Percentiles rank a stretch among this genome's conserved stretches.
phyloP scores from a whole-genome alignment of 352 stramenopile genomes.

The Globisporangium splendens region DNA sequence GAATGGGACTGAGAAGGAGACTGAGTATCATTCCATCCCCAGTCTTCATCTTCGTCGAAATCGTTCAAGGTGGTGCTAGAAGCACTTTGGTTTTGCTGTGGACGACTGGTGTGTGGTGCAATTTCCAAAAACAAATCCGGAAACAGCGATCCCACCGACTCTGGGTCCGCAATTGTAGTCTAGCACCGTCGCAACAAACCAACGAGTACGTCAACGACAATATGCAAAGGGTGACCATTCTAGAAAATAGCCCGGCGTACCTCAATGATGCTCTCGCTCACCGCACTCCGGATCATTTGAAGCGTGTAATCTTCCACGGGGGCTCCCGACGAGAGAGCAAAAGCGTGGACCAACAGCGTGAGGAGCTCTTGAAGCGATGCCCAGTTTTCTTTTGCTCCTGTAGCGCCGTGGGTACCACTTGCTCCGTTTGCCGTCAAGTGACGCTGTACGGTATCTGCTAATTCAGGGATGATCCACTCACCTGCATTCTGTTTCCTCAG shows the following conservation, averaged over 20 bases:
- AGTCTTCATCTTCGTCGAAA: conserved; percentile 45
- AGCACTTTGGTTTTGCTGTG: background rate
- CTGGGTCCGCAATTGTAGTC: conserved; percentile 20
- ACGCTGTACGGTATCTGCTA: conserved; percentile 60
- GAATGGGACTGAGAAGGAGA: conserved; percentile 5
- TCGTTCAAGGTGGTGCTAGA: background rate
- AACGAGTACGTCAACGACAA: background rate
- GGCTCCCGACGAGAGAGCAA: conserved; percentile 44
- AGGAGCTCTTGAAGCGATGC: conserved; percentile 44
- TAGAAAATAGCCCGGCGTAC: conserved; percentile 22
- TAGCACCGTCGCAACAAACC: conserved; percentile 9
- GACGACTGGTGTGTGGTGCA: conserved; percentile 18
- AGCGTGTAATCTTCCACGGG: conserved; percentile 62
- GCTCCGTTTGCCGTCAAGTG: conserved; percentile 19
- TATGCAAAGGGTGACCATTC: background rate
- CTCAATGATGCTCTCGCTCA: conserved; percentile 45
- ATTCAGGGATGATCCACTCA: conserved; percentile 73
- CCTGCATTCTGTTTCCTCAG: conserved; percentile 36
- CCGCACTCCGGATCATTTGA: conserved; percentile 56
- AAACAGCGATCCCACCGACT: conserved; percentile 24
- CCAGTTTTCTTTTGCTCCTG: conserved; percentile 14
- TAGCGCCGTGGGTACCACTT: background rate
- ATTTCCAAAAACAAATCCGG: conserved; percentile 31
- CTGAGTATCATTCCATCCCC: conserved; percentile 56
- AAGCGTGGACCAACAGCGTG: conserved; percentile 58